Percentiles rank a stretch among this genome's conserved stretches.
Evolutionary conservation across 2,329 filamentous ascomycete species (phyloP).

Genomic region (Cadophora sp.): DNA sequence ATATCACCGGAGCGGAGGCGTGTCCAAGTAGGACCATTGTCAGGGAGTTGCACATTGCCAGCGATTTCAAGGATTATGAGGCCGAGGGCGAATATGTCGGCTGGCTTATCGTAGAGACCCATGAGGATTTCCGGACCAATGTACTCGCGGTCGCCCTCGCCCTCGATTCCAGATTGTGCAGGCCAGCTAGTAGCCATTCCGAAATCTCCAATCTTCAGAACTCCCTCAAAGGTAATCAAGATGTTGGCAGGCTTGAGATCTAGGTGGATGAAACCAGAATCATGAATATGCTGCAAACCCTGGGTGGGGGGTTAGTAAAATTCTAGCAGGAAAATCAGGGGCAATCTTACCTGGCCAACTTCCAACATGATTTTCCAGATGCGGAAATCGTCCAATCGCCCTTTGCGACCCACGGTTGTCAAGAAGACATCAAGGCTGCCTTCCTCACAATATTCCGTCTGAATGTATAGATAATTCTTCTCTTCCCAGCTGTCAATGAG

Average conservation of each 20-base stretch:
- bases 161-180: conserved; percentile 77
- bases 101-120: conserved; percentile 86
- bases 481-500: conserved; percentile 90
- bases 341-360: conserved; percentile 72
- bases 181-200: conserved; percentile 83
- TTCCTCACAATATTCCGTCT: conserved; percentile 96
- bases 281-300: conserved; percentile 90
- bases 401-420: conserved; percentile 79
- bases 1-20: conserved; percentile 89
- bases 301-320: conserved; percentile 49
- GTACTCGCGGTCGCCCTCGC: conserved; percentile 95
- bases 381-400: conserved; percentile 91
- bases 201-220: conserved; percentile 86
- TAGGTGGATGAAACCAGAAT: conserved; percentile 83
- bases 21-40: conserved; percentile 92
- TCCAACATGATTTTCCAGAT: conserved; percentile 99
- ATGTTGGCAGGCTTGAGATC: conserved; percentile 88
- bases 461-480: conserved; percentile 87
- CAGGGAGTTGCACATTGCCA: conserved; percentile 90
- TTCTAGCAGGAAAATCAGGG: conserved; percentile 7
- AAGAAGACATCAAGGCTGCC: conserved; percentile 90
- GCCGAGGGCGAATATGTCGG: conserved; percentile 92
- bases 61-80: conserved; percentile 95
- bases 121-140: conserved; percentile 92
- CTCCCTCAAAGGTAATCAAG: conserved; percentile 80